Conservation (phyloP, 2,329 filamentous ascomycete genomes). For the Pseudogymnoascus sp. region DNA sequence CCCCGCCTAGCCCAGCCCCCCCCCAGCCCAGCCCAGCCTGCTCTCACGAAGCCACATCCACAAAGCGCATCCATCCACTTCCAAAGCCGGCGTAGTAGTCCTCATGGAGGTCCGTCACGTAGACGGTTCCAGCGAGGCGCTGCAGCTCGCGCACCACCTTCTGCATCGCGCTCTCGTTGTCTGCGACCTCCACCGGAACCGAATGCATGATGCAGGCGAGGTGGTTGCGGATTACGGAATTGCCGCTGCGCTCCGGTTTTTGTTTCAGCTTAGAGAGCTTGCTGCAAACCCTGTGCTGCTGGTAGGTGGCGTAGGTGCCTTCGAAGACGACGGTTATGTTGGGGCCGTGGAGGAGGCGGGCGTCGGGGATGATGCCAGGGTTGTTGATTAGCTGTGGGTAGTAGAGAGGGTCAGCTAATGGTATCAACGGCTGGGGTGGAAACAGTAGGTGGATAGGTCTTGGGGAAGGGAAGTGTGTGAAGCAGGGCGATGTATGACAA, state of each 20-base stretch:
- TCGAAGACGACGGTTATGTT: conserved; percentile 37
- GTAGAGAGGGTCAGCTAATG: too few relatives aligned
- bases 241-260: conserved; percentile 14
- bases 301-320: conserved; percentile 32
- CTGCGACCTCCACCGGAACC: conserved; percentile 26
- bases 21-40: too few relatives aligned
- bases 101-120: conserved; percentile 32
- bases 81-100: conserved; percentile 36
- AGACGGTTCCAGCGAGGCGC: conserved; percentile 32
- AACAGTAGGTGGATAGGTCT: conserved; percentile 12
- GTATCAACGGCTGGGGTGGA: too few relatives aligned
- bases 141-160: conserved; percentile 31
- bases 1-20: too few relatives aligned
- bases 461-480: too few relatives aligned
- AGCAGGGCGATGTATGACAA: conserved; percentile 10
- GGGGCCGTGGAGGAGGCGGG: conserved; percentile 31
- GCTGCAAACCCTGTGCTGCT: conserved; percentile 27
- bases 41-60: conserved; percentile 13
- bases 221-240: conserved; percentile 25
- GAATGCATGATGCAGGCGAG: conserved; percentile 33
- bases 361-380: conserved; percentile 34
- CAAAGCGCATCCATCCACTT: conserved; percentile 31
- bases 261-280: conserved; percentile 26
- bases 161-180: conserved; percentile 25
- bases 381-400: conserved; percentile 34